Percentiles rank a stretch among this genome's conserved stretches.
Conservation (phyloP, 345 rosid genomes). For the Eucalyptus shirleyi region DNA sequence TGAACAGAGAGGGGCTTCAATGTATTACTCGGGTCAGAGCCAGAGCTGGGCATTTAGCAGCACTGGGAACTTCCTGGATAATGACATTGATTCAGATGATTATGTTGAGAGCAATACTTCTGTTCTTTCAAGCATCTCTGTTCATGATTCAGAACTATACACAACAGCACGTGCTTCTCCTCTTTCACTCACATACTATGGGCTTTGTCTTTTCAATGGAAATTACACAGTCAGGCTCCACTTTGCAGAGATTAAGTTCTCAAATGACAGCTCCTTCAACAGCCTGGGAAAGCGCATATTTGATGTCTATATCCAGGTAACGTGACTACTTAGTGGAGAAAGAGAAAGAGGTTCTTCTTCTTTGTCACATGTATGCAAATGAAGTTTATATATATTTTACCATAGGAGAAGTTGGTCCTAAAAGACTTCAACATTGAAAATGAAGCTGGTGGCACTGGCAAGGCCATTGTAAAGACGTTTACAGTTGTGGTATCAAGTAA, state of each 20-base stretch:
- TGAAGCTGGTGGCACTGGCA: constrained; percentile 49
- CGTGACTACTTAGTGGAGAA: not conserved
- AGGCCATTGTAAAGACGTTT: constrained; percentile 24
- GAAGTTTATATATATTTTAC: not conserved
- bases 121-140: constrained; percentile 27
- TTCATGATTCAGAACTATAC: constrained; percentile 23
- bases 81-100: constrained; percentile 42
- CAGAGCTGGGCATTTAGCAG: constrained; percentile 78
- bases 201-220: constrained; percentile 65
- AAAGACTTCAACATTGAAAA: constrained; percentile 48
- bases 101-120: constrained; percentile 44
- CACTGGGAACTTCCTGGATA: constrained; percentile 86
- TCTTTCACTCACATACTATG: constrained; percentile 71
- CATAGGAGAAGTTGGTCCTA: constrained; percentile 38
- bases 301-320: constrained; percentile 76
- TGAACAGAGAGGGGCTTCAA: constrained; percentile 67
- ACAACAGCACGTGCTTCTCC: constrained; percentile 67
- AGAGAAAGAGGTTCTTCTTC: not conserved
- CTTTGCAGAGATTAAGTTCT: constrained; percentile 74
- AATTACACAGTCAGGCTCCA: constrained; percentile 73
- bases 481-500: constrained; percentile 8
- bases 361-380: not conserved
- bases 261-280: constrained; percentile 29
- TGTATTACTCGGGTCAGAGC: constrained; percentile 22
- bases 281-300: constrained; percentile 67